phyloP scores from a whole-genome alignment of 352 stramenopile species.

The Phytophthora macrochlamydospora region DNA sequence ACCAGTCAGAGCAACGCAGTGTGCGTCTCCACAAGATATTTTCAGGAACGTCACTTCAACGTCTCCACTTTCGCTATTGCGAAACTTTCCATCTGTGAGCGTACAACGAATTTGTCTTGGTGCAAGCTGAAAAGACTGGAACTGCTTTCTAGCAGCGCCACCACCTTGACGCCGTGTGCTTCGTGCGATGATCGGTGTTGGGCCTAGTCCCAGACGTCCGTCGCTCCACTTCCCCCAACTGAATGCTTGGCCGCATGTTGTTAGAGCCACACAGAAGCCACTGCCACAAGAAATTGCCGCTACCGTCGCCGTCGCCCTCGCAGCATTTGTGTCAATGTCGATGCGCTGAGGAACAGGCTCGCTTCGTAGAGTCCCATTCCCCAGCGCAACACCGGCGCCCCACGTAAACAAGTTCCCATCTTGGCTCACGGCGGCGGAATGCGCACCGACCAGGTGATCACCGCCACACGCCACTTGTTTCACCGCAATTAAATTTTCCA shows the following conservation, averaged over 20 bases:
- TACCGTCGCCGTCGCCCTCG: conserved; percentile 2
- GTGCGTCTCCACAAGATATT: conserved; percentile 74
- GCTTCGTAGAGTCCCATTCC: conserved; percentile 43
- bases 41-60: conserved; percentile 29
- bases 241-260: conserved; percentile 58
- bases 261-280: conserved; percentile 81
- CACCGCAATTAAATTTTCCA: conserved; percentile 51
- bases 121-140: conserved; percentile 64
- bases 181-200: conserved; percentile 54
- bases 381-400: conserved; percentile 64
- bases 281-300: conserved; percentile 64
- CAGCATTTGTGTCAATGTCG: conserved; percentile 1
- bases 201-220: conserved; percentile 71
- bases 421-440: conserved; percentile 70
- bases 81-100: conserved; percentile 1
- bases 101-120: conserved; percentile 27
- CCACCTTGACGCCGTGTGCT: conserved; percentile 40
- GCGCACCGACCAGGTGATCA: conserved; percentile 53
- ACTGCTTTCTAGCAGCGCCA: conserved; percentile 45
- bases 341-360: conserved; percentile 43
- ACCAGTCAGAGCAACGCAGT: conserved; percentile 71
- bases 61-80: not conserved
- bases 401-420: conserved; percentile 78
- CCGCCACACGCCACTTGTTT: conserved; percentile 54
- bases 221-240: conserved; percentile 84